These are phyloP conservation scores for Gyrodon lividus DNA, from an alignment of 768 basidiomycete species.

Conservation along the genomic window DNA sequence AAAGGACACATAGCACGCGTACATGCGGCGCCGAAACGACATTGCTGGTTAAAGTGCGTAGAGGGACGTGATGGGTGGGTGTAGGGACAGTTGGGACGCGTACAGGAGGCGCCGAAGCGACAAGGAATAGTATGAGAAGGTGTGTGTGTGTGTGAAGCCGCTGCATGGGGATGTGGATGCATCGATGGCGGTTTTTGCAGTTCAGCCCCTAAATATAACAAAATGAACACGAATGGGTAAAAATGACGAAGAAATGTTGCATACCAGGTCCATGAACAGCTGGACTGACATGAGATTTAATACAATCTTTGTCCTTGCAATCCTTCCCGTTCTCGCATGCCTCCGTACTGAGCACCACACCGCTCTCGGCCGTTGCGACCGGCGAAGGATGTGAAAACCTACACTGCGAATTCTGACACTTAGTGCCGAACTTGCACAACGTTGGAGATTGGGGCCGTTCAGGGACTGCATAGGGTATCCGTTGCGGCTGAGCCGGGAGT, in stretches of 20 bases:
- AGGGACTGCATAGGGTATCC: slow-evolving; percentile 56
- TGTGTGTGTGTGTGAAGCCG: slow-evolving; percentile 28
- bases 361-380: slow-evolving; percentile 93
- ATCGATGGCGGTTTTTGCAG: slow-evolving; percentile 38
- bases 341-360: slow-evolving; percentile 92
- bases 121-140: slow-evolving; percentile 45
- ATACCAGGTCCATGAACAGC: slow-evolving; percentile 68
- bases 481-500: slow-evolving; percentile 24
- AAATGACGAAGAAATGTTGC: background rate
- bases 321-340: slow-evolving; percentile 85
- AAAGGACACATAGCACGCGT: slow-evolving; percentile 86
- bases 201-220: slow-evolving; percentile 26
- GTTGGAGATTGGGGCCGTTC: slow-evolving; percentile 84
- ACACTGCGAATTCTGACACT: slow-evolving; percentile 89
- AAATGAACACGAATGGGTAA: slow-evolving; percentile 9
- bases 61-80: slow-evolving; percentile 54
- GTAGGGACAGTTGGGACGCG: slow-evolving; percentile 67
- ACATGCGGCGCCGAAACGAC: slow-evolving; percentile 83
- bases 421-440: slow-evolving; percentile 89
- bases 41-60: slow-evolving; percentile 50
- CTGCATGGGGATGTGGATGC: slow-evolving; percentile 33
- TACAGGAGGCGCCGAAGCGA: slow-evolving; percentile 71
- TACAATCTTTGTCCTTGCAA: slow-evolving; percentile 93
- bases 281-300: slow-evolving; percentile 88
- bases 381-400: slow-evolving; percentile 94